Evolutionary conservation across 768 basidiomycete genomes (phyloP).

Genomic region (Clavaria fumosa): DNA sequence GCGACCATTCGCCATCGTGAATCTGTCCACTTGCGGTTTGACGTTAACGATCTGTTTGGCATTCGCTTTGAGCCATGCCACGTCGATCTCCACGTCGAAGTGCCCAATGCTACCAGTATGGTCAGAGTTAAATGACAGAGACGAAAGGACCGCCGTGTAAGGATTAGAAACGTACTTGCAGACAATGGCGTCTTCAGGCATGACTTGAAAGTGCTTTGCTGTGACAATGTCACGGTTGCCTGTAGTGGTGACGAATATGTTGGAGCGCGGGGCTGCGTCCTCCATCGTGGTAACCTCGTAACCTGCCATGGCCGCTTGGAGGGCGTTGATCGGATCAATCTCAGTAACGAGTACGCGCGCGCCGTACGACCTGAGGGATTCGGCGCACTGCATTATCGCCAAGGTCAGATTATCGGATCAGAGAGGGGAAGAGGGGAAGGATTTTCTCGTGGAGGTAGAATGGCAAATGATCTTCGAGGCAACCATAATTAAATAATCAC

Average conservation of each 20-base stretch:
- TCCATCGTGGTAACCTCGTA: conserved; percentile 99
- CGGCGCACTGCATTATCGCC: no score
- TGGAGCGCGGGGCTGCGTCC: conserved; percentile 75
- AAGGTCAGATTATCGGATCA: no score
- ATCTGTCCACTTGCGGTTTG: conserved; percentile 99
- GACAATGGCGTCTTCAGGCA: conserved; percentile 98
- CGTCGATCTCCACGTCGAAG: conserved; percentile 87
- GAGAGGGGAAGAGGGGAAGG: no score
- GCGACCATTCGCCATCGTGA: conserved; percentile 80
- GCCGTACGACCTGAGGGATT: conserved; percentile 94
- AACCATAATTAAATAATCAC: conserved; percentile 19
- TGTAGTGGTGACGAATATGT: conserved; percentile 96
- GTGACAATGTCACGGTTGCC: conserved; percentile 98
- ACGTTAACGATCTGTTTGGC: conserved; percentile 74
- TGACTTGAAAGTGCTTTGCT: conserved; percentile 75
- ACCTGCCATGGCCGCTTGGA: conserved; percentile 99
- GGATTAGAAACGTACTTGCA: conserved; percentile 54
- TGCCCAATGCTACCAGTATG: conserved; percentile 50
- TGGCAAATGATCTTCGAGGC: conserved; percentile 1
- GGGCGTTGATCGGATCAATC: conserved; percentile 99
- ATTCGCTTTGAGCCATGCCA: conserved; percentile 94
- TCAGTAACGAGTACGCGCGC: conserved; percentile 93
- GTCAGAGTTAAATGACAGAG: no score
- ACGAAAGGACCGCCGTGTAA: not conserved
- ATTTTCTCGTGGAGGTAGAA: no score